Evolutionary conservation across 1,284 basidiomycete genomes (phyloP).

Genomic region (Rhizoctonia solani): DNA sequence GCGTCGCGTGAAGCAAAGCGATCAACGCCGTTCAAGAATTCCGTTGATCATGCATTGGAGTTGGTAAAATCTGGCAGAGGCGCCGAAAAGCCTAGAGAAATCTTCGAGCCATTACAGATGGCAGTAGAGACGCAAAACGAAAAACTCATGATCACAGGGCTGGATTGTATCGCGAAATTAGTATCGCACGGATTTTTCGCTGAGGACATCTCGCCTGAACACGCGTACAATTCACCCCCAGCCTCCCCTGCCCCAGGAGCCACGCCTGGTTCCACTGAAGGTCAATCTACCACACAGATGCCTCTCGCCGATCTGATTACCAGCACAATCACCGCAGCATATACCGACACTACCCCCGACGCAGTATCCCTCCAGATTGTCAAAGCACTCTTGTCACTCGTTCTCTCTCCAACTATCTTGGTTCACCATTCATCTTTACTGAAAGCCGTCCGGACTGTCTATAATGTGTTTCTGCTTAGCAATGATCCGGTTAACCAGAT

Average conservation of each 20-base stretch:
- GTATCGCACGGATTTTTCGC: conserved; percentile 95
- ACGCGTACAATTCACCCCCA: conserved; percentile 63
- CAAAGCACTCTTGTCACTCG: conserved; percentile 86
- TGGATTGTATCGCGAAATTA: conserved; percentile 95
- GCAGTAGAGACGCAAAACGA: conserved; percentile 93
- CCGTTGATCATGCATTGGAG: conserved; percentile 80
- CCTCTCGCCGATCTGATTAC: conserved; percentile 89
- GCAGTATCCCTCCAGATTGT: conserved; percentile 93
- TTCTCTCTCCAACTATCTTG: conserved; percentile 81
- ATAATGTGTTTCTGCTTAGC: conserved; percentile 93
- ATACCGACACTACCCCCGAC: conserved; percentile 84
- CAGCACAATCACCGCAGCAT: conserved; percentile 91
- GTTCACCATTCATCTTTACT: conserved; percentile 93
- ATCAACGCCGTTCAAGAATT: conserved; percentile 77
- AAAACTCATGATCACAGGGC: conserved; percentile 89
- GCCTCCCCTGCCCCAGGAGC: conserved; percentile 58
- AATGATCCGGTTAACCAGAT: conserved; percentile 90
- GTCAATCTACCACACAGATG: conserved; percentile 57
- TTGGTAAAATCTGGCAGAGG: conserved; percentile 74
- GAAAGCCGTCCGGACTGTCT: conserved; percentile 94
- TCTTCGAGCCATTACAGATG: conserved; percentile 89
- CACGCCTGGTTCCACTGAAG: conserved; percentile 47
- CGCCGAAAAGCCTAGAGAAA: conserved; percentile 75
- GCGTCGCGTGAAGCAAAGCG: conserved; percentile 89
- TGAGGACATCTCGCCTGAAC: conserved; percentile 51